A percentile compares a stretch with the other conserved stretches of the same genome.
Conservation (phyloP, 371 early-diverging fungal species). For the Mucor plumbeus region DNA sequence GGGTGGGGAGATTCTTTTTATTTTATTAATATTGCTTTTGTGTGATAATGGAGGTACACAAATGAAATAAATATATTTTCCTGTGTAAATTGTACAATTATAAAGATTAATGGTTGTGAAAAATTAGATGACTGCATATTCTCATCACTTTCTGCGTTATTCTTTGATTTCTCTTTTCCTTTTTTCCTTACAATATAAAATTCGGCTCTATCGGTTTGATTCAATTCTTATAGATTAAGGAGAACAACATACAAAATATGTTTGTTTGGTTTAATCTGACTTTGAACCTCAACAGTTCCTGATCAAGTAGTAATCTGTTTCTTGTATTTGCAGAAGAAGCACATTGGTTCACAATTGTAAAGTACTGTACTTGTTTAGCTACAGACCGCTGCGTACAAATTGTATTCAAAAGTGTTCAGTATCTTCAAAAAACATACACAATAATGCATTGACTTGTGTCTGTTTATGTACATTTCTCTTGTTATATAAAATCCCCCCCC, state of each 20-base stretch:
- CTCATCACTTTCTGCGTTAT: neutral
- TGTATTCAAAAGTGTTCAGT: neutral
- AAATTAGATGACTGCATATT: neutral
- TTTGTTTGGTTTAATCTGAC: neutral
- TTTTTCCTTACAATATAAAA: neutral
- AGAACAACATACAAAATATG: neutral
- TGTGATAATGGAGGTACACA: constrained; percentile 1
- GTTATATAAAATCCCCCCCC: neutral
- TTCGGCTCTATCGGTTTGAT: neutral
- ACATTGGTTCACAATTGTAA: neutral
- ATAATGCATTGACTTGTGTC: neutral
- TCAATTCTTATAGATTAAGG: neutral
- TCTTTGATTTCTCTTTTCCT: neutral
- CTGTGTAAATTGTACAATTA: constrained; percentile 3
- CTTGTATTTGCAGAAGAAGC: no score
- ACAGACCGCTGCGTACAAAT: neutral
- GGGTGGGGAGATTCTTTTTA: neutral
- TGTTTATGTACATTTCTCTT: no score
- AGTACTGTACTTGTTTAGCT: neutral
- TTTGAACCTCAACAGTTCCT: neutral
- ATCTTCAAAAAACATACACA: neutral
- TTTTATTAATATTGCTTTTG: neutral
- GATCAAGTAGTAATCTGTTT: neutral
- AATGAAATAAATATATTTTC: neutral
- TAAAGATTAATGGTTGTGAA: neutral